Conservation (phyloP, 768 basidiomycete species). For the Rhizopogon vulgaris region DNA sequence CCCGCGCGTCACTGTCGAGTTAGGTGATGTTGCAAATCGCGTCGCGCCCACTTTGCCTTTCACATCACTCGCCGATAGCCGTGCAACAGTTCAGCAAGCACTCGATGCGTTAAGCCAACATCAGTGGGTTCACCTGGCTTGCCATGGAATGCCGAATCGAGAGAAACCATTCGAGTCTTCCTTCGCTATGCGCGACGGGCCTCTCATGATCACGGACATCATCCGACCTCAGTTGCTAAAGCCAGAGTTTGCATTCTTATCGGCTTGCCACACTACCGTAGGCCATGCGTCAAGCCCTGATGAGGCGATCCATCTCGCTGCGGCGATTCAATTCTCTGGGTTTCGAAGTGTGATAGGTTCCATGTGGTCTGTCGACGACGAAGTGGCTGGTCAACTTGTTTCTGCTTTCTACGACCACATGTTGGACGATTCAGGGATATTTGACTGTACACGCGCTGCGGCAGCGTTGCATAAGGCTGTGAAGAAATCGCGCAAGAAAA, state of each 20-base stretch:
- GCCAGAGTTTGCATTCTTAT: conserved; percentile 15
- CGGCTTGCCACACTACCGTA: conserved; percentile 19
- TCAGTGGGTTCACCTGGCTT: conserved; percentile 26
- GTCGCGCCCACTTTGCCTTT: not conserved
- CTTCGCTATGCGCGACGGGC: conserved; percentile 14
- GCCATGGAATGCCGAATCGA: conserved; percentile 30
- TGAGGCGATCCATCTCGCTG: conserved; percentile 16
- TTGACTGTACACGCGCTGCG: not conserved
- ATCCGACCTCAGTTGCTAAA: conserved; percentile 4
- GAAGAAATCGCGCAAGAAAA: not conserved
- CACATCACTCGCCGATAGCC: not conserved
- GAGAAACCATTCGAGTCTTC: conserved; percentile 16
- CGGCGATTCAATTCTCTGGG: conserved; percentile 15
- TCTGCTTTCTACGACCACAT: not conserved
- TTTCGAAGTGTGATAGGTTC: conserved; percentile 16
- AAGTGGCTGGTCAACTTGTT: conserved; percentile 2
- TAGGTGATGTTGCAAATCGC: not conserved
- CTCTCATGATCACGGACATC: conserved; percentile 1
- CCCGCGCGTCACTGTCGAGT: not conserved
- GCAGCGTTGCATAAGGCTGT: not conserved
- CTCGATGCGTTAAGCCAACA: not conserved
- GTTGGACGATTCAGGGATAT: not conserved
- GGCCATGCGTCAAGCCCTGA: conserved; percentile 11
- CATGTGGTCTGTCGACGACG: conserved; percentile 17
- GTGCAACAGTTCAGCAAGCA: not conserved